Evolutionary conservation across 2,329 filamentous ascomycete genomes (phyloP), one percentile per base, ranked within the genome.

Genomic region (Neoscytalidium dimidiatum): DNA sequence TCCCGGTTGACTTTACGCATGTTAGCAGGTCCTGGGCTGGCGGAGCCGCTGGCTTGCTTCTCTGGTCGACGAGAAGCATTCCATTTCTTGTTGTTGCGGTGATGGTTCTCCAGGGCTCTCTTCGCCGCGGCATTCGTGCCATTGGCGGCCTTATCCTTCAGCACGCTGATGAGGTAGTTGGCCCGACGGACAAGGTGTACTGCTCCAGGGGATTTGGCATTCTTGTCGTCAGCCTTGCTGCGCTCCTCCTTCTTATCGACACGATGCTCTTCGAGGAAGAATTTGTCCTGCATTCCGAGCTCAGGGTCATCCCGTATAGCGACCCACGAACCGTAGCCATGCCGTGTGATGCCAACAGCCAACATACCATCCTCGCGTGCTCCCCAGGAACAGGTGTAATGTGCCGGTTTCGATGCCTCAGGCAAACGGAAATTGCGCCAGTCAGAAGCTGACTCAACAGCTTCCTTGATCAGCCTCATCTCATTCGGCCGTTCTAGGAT

Each of bases 241-340:
- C 95, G 90, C 77, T 97, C 93, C 72, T 95, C 94, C 76, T 98
- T 98, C 80, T 96, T 95, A 77, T 96, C 95, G 19, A 98, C 94
- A n/a, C 94, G 91, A 76, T 98, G 94, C 77, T 99, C 96, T 75
- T 99, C 95, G 1, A 99, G 81, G 80, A 96, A 99, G 75, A 98
- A 92, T 74, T 97, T 98, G 71, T 97, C 93, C 1, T 83, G 81
- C 81, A 99, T 89, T 8, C 88, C 91, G 23, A 99, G 86, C 33
- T 97, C 93, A 1, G 87, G 81, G 73, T 99, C 95, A 71, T 99
- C 95, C 6, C 95, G 90, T 71, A 99, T 98, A 70, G 94, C 90
- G 1, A 90, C 86, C 95, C 95, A 99, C 2, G 94, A 94, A 64
- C 96, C 96, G 73, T 97, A 98, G 2, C 95, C 95, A 74, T 99